Conservation (phyloP, 2,329 filamentous ascomycete species). For the Periglandula ipomoeae region DNA sequence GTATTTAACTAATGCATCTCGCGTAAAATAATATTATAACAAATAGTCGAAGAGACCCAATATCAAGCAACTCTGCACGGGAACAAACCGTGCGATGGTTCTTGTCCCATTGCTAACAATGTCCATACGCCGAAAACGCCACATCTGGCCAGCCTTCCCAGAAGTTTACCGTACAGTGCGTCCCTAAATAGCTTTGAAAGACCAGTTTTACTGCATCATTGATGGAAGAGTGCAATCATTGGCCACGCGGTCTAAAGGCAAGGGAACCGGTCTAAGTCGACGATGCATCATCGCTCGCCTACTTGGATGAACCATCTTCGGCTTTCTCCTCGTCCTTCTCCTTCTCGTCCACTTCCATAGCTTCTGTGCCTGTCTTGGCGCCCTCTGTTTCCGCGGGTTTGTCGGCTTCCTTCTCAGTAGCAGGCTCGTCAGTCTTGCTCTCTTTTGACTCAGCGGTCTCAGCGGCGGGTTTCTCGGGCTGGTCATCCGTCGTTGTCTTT, state of each 20-base stretch:
- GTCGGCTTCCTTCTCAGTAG: constrained; percentile 14
- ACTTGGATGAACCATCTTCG: constrained; percentile 14
- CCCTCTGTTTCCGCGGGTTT: constrained; percentile 14
- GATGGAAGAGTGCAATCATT: too few species aligned
- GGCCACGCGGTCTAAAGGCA: neutral
- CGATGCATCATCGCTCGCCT: constrained; percentile 13
- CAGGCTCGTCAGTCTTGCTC: constrained; percentile 12
- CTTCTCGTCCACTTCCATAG: constrained; percentile 26
- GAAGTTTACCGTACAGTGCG: constrained; percentile 3
- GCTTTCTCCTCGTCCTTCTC: constrained; percentile 18
- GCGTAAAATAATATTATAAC: neutral
- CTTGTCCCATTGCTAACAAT: constrained; percentile 1
- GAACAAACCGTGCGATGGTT: constrained; percentile 1
- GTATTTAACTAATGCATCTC: neutral
- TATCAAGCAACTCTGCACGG: neutral
- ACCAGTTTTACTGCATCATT: neutral
- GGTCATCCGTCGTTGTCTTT: constrained; percentile 14
- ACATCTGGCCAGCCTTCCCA: constrained; percentile 4
- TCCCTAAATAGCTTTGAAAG: neutral
- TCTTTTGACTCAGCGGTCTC: constrained; percentile 10
- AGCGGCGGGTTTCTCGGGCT: constrained; percentile 8
- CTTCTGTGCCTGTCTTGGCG: constrained; percentile 16
- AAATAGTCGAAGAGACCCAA: neutral
- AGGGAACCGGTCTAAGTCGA: neutral
- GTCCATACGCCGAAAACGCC: constrained; percentile 13